phyloP scores from a whole-genome alignment of 2,329 filamentous ascomycete genomes.

The Plectosphaerella plurivora region DNA sequence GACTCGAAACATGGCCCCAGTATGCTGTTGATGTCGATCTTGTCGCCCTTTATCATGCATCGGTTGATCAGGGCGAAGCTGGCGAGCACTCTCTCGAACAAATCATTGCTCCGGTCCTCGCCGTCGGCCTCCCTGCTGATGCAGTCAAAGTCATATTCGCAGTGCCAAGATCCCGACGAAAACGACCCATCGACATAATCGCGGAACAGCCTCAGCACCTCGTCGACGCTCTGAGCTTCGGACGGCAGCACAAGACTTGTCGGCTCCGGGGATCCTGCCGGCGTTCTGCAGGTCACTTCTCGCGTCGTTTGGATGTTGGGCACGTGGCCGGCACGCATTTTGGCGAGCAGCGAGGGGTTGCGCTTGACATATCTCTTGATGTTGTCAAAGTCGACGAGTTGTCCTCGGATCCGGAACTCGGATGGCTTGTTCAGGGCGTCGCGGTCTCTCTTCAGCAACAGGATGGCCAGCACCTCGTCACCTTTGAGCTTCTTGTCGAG shows the following conservation, averaged over 20 bases:
- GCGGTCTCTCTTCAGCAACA: constrained; percentile 30
- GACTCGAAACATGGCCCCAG: constrained; percentile 28
- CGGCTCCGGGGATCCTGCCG: constrained; percentile 18
- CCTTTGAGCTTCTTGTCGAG: constrained; percentile 37
- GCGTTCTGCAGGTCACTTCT: constrained; percentile 27
- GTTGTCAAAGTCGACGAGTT: constrained; percentile 32
- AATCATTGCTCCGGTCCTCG: constrained; percentile 23
- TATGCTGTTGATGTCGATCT: constrained; percentile 22
- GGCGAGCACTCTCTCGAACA: constrained; percentile 28
- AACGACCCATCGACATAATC: constrained; percentile 25
- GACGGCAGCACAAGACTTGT: constrained; percentile 14
- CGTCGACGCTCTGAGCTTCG: constrained; percentile 19
- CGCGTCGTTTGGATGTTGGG: constrained; percentile 23
- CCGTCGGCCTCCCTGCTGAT: constrained; percentile 10
- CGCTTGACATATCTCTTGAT: constrained; percentile 34
- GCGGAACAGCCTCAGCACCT: constrained; percentile 20
- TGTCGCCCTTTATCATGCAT: constrained; percentile 25
- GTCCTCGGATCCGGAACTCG: constrained; percentile 31
- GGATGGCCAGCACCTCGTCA: constrained; percentile 32
- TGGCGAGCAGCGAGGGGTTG: constrained; percentile 28
- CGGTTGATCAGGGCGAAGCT: constrained; percentile 27
- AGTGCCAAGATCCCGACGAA: constrained; percentile 19
- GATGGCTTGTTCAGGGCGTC: constrained; percentile 26
- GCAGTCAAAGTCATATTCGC: constrained; percentile 24
- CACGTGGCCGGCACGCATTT: constrained; percentile 22